phyloP scores from a whole-genome alignment of 305 asterid genomes.

The Withania somnifera region DNA sequence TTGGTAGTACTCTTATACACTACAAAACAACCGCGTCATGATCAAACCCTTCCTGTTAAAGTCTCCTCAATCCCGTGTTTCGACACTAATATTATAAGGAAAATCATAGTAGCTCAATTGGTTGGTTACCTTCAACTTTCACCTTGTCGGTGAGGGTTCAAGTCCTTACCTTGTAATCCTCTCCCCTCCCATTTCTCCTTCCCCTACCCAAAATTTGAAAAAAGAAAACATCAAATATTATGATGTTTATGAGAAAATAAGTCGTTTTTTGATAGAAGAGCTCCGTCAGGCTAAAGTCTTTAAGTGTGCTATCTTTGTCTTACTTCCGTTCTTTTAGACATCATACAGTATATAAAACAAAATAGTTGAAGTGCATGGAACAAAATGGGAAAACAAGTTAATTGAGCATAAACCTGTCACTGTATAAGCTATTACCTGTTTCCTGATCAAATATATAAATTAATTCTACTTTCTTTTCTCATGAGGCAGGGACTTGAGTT shows the following conservation, averaged over 20 bases:
- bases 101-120: background rate
- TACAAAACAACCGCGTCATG: too few relatives aligned
- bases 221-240: too few relatives aligned
- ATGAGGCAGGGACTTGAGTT: slow-evolving; percentile 14
- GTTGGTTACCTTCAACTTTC: too few relatives aligned
- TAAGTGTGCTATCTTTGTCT: background rate
- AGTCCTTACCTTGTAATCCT: too few relatives aligned
- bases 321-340: background rate
- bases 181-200: background rate
- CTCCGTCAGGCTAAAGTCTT: background rate
- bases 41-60: too few relatives aligned
- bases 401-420: background rate
- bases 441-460: background rate
- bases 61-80: background rate
- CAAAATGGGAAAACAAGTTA: background rate
- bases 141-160: too few relatives aligned
- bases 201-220: background rate
- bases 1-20: too few relatives aligned
- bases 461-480: background rate
- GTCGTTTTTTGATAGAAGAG: background rate
- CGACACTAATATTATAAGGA: background rate
- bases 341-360: background rate
- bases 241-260: background rate
- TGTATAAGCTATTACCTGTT: background rate
- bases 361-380: background rate